These are phyloP conservation scores for Coffea canephora DNA, from an alignment of 257 asterid species.

Conservation along the genomic window DNA sequence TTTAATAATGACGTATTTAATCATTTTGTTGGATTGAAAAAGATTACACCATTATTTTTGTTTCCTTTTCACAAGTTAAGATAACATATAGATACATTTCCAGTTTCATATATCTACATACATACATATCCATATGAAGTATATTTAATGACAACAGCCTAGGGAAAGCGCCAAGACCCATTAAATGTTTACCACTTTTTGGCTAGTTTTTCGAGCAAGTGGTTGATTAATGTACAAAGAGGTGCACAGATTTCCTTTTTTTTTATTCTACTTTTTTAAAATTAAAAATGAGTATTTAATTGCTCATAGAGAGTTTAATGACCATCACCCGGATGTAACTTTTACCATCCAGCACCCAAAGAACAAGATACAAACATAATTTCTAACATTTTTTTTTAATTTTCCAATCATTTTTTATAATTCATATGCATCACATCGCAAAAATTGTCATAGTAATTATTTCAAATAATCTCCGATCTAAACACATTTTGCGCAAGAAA, in stretches of 20 bases:
- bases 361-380: too few species aligned
- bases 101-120: constrained; percentile 6
- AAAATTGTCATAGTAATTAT: too few species aligned
- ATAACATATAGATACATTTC: constrained; percentile 23
- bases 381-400: too few species aligned
- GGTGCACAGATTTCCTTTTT: too few species aligned
- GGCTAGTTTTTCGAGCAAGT: background rate
- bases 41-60: background rate
- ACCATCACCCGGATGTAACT: background rate
- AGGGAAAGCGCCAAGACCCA: background rate
- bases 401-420: too few species aligned
- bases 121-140: background rate
- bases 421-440: too few species aligned
- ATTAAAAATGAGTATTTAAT: too few species aligned
- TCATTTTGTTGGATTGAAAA: background rate
- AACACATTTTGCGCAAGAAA: background rate
- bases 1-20: constrained; percentile 29
- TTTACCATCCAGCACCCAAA: background rate
- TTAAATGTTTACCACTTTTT: constrained; percentile 4
- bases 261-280: too few species aligned
- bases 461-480: too few species aligned
- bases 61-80: background rate
- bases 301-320: background rate
- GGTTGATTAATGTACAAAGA: background rate
- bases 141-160: background rate